These are phyloP conservation scores for Ramichloridium luteum DNA, from an alignment of 2,329 filamentous ascomycete genomes.

Conservation along the genomic window DNA sequence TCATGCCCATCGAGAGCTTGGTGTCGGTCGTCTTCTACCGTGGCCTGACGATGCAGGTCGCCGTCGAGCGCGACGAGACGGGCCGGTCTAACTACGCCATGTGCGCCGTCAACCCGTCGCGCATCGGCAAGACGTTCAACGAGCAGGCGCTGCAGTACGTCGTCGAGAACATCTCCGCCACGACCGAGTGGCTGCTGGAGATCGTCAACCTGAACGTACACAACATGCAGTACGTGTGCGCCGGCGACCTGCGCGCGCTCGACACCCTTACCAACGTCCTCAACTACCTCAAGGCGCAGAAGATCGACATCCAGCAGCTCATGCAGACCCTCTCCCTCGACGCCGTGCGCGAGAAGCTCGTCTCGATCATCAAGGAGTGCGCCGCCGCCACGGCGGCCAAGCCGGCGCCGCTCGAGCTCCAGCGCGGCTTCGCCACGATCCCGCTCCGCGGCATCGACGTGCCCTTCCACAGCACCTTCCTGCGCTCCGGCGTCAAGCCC, in stretches of 20 bases:
- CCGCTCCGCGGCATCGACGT: slow-evolving; percentile 95
- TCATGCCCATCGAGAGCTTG: slow-evolving; percentile 98
- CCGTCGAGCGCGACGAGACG: slow-evolving; percentile 84
- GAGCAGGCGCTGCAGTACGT: slow-evolving; percentile 95
- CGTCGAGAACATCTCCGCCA: slow-evolving; percentile 85
- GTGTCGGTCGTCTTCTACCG: slow-evolving; percentile 99
- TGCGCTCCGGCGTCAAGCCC: slow-evolving; percentile 95
- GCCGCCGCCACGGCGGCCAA: slow-evolving; percentile 80
- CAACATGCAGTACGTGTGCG: slow-evolving; percentile 58
- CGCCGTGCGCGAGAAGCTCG: slow-evolving; percentile 78
- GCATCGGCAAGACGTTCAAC: slow-evolving; percentile 97
- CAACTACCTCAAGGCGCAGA: slow-evolving; percentile 93
- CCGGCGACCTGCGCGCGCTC: slow-evolving; percentile 53
- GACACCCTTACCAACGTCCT: slow-evolving; percentile 63
- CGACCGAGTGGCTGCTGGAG: slow-evolving; percentile 89
- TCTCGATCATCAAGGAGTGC: slow-evolving; percentile 81
- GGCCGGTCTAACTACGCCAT: slow-evolving; percentile 98
- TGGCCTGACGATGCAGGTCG: slow-evolving; percentile 97
- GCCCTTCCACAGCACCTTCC: slow-evolving; percentile 97
- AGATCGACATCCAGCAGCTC: slow-evolving; percentile 91
- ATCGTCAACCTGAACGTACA: slow-evolving; percentile 91
- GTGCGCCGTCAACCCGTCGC: slow-evolving; percentile 97
- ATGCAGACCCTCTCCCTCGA: slow-evolving; percentile 78
- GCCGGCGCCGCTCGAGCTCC: slow-evolving; percentile 73
- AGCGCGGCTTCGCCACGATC: slow-evolving; percentile 94